Percentiles rank a stretch among this genome's conserved stretches.
phyloP scores from a whole-genome alignment of 306 rosid genomes.

The Oxytropis ochrocephala region DNA sequence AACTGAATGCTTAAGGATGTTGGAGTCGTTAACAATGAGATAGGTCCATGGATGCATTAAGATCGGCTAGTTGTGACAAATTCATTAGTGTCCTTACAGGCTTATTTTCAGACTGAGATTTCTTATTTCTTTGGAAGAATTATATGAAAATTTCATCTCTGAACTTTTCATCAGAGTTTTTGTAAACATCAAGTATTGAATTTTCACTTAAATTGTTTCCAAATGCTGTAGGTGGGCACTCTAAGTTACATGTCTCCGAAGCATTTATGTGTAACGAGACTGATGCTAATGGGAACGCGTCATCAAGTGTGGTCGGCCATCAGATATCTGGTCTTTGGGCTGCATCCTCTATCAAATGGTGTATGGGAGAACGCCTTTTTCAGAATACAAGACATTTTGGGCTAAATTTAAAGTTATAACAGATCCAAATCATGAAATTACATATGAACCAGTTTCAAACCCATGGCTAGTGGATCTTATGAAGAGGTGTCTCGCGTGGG shows the following conservation, averaged over 20 bases:
- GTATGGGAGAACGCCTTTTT: constrained; percentile 85
- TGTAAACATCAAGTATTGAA: not conserved
- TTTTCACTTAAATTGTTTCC: constrained; percentile 2
- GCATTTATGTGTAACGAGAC: constrained; percentile 92
- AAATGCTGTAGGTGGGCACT: constrained; percentile 65
- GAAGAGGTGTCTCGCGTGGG: constrained; percentile 93
- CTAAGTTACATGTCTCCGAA: constrained; percentile 98
- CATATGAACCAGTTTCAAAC: constrained; percentile 54
- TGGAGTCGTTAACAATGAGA: not conserved
- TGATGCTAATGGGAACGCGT: constrained; percentile 81
- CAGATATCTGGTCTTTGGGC: constrained; percentile 96
- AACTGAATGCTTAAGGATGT: not conserved
- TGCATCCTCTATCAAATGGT: constrained; percentile 99
- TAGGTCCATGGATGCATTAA: not conserved
- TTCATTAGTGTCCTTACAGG: not conserved
- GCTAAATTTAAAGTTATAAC: constrained; percentile 92
- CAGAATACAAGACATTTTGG: constrained; percentile 92
- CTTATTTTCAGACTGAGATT: not conserved
- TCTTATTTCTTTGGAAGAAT: not conserved
- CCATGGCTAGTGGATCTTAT: constrained; percentile 95
- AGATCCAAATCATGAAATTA: constrained; percentile 72
- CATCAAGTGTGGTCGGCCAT: constrained; percentile 88
- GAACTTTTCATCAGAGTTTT: not conserved
- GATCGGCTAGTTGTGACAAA: not conserved
- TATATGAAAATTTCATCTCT: not conserved